phyloP scores from a whole-genome alignment of 108 stramenopile species.

The Stephanodiscus minutulus region DNA sequence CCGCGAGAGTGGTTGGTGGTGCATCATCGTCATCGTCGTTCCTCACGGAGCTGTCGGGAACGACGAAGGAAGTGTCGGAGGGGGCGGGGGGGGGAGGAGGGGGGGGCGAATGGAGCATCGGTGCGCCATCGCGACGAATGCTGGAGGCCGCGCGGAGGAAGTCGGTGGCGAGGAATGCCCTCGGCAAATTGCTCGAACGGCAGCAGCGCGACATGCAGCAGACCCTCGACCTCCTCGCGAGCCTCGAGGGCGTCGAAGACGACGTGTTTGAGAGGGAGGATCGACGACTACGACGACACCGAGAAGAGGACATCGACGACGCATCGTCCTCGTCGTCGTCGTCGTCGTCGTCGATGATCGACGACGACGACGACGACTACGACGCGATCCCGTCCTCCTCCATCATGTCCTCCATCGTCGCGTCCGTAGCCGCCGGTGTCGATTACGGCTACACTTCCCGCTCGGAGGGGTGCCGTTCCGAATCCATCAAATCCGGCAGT shows the following conservation, averaged over 20 bases:
- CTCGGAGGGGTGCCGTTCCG: constrained; percentile 56
- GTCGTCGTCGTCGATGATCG: background rate
- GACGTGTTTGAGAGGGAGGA: background rate
- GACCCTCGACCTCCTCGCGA: constrained; percentile 49
- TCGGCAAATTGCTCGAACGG: constrained; percentile 48
- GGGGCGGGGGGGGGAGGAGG: background rate
- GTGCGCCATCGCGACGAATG: constrained; percentile 21
- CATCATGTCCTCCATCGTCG: constrained; percentile 26
- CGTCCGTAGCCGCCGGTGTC: constrained; percentile 52
- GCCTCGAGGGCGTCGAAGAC: constrained; percentile 17
- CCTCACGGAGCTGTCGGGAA: background rate
- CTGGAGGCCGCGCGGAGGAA: constrained; percentile 35
- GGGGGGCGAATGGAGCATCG: constrained; percentile 28
- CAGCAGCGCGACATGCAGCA: constrained; percentile 53
- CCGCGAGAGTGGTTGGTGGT: too few species aligned
- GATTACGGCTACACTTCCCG: constrained; percentile 70
- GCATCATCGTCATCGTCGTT: background rate
- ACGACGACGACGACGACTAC: constrained; percentile 9
- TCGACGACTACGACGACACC: constrained; percentile 7
- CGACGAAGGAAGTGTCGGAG: background rate
- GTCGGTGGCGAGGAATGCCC: constrained; percentile 41
- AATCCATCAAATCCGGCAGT: constrained; percentile 8
- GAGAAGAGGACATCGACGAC: too few species aligned
- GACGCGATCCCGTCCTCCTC: background rate
- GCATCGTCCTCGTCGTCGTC: background rate